Conservation (phyloP, 2,329 filamentous ascomycete species). For the Sclerotiophoma versabilis region DNA sequence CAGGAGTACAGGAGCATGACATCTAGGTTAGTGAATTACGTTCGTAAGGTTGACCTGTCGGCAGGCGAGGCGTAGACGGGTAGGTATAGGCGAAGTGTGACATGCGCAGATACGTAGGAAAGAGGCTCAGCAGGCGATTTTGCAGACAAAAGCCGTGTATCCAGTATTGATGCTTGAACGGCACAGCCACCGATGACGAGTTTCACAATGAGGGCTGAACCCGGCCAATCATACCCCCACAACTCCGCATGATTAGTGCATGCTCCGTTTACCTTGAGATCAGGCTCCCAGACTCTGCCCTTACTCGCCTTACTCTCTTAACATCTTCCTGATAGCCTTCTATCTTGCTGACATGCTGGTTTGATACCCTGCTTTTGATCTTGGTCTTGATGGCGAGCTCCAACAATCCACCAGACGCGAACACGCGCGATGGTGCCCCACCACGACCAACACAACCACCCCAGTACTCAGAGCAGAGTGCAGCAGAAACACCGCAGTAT, state of each 20-base stretch:
- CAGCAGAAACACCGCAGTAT: conserved; percentile 22
- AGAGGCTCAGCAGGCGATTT: background rate
- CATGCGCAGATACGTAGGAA: too few relatives aligned
- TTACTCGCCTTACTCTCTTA: background rate
- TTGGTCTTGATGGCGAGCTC: conserved; percentile 29
- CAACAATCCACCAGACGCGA: conserved; percentile 23
- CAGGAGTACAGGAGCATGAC: too few relatives aligned
- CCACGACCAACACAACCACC: conserved; percentile 23
- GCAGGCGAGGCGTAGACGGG: too few relatives aligned
- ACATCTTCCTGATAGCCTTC: background rate
- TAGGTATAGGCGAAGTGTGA: too few relatives aligned
- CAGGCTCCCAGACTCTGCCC: conserved; percentile 9
- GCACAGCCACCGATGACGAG: conserved; percentile 20
- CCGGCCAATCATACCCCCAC: conserved; percentile 6
- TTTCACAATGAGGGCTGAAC: background rate
- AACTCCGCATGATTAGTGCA: conserved; percentile 17
- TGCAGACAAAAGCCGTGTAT: background rate
- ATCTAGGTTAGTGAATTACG: too few relatives aligned
- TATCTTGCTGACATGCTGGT: conserved; percentile 4
- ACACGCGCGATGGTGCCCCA: conserved; percentile 29
- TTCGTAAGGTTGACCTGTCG: too few relatives aligned
- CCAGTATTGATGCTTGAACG: background rate
- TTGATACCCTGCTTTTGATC: conserved; percentile 8
- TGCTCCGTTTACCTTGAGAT: background rate
- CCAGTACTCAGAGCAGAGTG: conserved; percentile 18